Base-by-base conservation (phyloP, 208 protist genomes). In the Borovskyia barvae region DNA sequence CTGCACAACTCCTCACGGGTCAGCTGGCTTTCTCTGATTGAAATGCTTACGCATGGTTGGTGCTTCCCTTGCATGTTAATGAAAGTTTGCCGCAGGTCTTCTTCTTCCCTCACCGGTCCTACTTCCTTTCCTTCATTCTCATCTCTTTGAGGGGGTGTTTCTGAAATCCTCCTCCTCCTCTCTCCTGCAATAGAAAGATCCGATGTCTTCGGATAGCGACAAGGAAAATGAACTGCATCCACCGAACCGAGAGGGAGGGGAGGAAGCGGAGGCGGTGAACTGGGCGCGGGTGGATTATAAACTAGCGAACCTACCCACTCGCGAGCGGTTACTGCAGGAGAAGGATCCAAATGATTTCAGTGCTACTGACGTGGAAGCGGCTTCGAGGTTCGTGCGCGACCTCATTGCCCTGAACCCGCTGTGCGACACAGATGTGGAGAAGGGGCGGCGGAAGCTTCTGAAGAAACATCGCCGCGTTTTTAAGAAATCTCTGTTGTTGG, bases 401-500 rank as follows among this genome's bases (percentile, higher is more conserved):
- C 42, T 95, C 37, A 35, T 83, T 1, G 51, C 24, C 6, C 32
- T 39, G 1, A 5, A 71, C 5, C 81, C 77, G 22, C 42, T 68
- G 19, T 65, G 56, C 7, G 64, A 75, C 42, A 17, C 57, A 5
- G 77, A 85, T 11, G 49, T 94, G 40, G 61, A 80, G 62, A 39
- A 41, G 47, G 52, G 46, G 0, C 75, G 86, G 41, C 75, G 76
- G 0, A 33, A 50, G 19, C 66, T 91, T 29, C 88, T 90, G 68
- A 94, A 88, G 66, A 75, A 75, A 52, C 64, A 91, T 62, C 72
- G 70, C 37, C 55, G 46, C 9, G 82, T 78, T 0, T 80, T 69
- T 45, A 90, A 92, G 49, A 95, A 95, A 57, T 83, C 78, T 5
- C 47, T 88, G 49, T 73, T 97, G 37, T 71, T 95, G 6, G 77